Conservation (phyloP, 2,329 filamentous ascomycete genomes). For the Microsporum ferrugineum region DNA sequence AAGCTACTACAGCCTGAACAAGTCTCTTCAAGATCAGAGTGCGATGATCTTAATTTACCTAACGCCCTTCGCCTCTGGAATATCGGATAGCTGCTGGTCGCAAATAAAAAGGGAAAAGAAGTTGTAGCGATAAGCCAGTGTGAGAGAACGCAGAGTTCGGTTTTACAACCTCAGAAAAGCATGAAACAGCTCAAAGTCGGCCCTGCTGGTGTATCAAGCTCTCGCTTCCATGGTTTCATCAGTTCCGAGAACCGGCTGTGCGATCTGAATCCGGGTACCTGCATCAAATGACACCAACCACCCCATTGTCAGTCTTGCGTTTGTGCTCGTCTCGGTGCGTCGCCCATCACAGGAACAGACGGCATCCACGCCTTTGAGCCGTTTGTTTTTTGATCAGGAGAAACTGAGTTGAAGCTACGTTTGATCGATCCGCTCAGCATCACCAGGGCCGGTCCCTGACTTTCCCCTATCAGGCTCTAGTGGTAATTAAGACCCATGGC, state of each 20-base stretch:
- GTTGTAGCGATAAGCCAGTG: background rate
- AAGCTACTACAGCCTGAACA: too few species aligned
- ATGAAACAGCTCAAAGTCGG: background rate
- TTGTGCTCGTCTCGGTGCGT: background rate
- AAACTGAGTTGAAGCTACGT: background rate
- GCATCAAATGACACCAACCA: background rate
- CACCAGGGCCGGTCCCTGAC: background rate
- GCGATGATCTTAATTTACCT: background rate
- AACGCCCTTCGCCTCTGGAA: background rate
- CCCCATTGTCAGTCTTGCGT: background rate
- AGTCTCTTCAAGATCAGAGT: background rate
- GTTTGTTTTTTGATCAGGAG: too few species aligned
- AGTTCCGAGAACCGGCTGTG: background rate
- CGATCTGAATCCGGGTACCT: background rate
- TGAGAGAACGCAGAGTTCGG: background rate
- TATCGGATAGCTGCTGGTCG: background rate
- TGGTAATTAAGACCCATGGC: slow-evolving; percentile 1
- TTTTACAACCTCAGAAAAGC: background rate
- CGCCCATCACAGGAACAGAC: too few species aligned
- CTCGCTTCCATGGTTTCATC: background rate
- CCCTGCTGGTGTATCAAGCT: background rate
- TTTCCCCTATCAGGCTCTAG: slow-evolving; percentile 1
- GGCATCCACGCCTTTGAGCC: too few species aligned
- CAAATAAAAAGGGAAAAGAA: background rate
- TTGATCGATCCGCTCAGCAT: background rate